phyloP scores from a whole-genome alignment of 2,329 filamentous ascomycete genomes.

The Aureobasidium mangrovei region DNA sequence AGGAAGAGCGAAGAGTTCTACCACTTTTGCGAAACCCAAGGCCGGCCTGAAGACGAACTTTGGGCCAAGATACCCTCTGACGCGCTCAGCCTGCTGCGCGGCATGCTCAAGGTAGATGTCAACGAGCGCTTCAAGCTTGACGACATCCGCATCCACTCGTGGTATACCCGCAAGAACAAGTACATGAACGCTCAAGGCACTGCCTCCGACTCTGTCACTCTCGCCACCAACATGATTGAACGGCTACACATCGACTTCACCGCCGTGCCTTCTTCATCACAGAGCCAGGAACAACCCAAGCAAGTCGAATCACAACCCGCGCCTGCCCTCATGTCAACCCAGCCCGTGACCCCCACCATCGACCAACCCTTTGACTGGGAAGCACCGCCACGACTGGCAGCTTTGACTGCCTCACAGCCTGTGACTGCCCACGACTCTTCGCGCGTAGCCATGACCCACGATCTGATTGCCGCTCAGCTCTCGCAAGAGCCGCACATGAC shows the following conservation, averaged over 20 bases:
- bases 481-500: constrained; percentile 75
- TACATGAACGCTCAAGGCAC: constrained; percentile 66
- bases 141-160: constrained; percentile 82
- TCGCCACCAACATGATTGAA: constrained; percentile 94
- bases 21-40: constrained; percentile 72
- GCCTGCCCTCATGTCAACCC: constrained; percentile 63
- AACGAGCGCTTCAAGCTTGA: constrained; percentile 71
- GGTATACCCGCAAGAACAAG: constrained; percentile 79
- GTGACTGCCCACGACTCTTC: constrained; percentile 28
- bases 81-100: constrained; percentile 72
- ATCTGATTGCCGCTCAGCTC: constrained; percentile 52
- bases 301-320: constrained; percentile 30
- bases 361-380: constrained; percentile 82
- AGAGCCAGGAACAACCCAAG: constrained; percentile 14
- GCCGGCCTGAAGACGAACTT: constrained; percentile 70
- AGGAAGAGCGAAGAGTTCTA: constrained; percentile 79
- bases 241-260: constrained; percentile 82
- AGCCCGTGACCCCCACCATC: constrained; percentile 68
- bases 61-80: constrained; percentile 71
- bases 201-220: constrained; percentile 66
- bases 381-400: constrained; percentile 52
- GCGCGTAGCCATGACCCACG: constrained; percentile 24
- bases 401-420: constrained; percentile 43
- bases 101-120: constrained; percentile 82
- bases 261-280: constrained; percentile 47